Evolutionary conservation across 192 early-diverging fungal species (phyloP).

Genomic region (Entomortierella chlamydospora): DNA sequence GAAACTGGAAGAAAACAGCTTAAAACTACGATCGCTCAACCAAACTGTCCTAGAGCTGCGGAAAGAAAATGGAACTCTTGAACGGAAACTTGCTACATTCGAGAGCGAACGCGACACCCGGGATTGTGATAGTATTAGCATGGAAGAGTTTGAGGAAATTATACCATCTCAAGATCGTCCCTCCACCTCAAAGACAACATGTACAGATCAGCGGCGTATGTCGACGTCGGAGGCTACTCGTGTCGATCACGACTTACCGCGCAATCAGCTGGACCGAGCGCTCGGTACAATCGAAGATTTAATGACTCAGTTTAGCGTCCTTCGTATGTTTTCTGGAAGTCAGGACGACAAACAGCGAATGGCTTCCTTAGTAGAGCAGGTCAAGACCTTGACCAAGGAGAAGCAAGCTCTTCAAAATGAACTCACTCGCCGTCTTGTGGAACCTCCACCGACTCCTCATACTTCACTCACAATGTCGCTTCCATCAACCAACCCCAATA

Average conservation of each 20-base stretch:
- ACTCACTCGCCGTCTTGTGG: slow-evolving; percentile 4
- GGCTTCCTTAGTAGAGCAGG: slow-evolving; percentile 4
- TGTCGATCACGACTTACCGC: background rate
- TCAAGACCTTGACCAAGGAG: slow-evolving; percentile 27
- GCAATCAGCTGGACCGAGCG: slow-evolving; percentile 14
- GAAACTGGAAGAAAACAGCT: background rate
- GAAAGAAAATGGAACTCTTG: slow-evolving; percentile 10
- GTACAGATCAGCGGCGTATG: no score
- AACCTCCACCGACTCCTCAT: background rate
- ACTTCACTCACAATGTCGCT: background rate
- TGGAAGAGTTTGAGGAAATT: slow-evolving; percentile 27
- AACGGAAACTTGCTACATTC: background rate
- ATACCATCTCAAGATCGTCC: slow-evolving; percentile 1
- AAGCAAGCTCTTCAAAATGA: slow-evolving; percentile 19
- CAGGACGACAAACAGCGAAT: slow-evolving; percentile 5
- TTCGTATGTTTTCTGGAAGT: slow-evolving; percentile 16
- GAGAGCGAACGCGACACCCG: background rate
- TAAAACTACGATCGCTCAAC: slow-evolving; percentile 1
- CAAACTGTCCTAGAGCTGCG: slow-evolving; percentile 14
- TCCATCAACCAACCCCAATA: background rate
- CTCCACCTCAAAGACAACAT: background rate
- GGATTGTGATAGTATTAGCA: background rate
- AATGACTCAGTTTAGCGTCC: slow-evolving; percentile 26
- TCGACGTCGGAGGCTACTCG: background rate
- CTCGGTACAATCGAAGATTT: slow-evolving; percentile 24